Conservation (phyloP, 192 early-diverging fungal genomes). For the Coemansia sp. region DNA sequence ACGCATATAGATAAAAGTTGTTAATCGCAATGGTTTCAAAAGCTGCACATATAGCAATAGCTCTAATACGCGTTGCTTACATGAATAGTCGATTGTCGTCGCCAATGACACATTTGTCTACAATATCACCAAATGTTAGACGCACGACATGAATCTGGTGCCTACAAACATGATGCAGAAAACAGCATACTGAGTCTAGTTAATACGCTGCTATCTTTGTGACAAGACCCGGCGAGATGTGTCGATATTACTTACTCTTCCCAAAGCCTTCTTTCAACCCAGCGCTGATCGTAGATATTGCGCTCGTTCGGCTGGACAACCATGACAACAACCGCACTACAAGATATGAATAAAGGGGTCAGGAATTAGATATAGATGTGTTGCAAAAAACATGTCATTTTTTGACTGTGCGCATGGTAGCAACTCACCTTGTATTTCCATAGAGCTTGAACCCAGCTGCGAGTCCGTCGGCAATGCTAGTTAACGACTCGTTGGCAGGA, state of each 20-base stretch:
- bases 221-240: background rate
- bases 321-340: conserved; percentile 78
- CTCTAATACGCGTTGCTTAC: conserved; percentile 53
- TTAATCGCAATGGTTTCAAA: background rate
- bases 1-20: background rate
- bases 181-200: background rate
- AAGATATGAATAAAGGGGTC: background rate
- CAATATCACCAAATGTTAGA: conserved; percentile 63
- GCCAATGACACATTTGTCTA: conserved; percentile 60
- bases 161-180: conserved; percentile 7
- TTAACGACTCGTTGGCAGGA: conserved; percentile 69
- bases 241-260: conserved; percentile 39
- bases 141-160: conserved; percentile 39
- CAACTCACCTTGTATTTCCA: conserved; percentile 24
- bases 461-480: conserved; percentile 71
- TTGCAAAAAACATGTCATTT: background rate
- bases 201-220: background rate
- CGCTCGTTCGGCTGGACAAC: conserved; percentile 90
- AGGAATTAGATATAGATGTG: background rate
- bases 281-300: conserved; percentile 91
- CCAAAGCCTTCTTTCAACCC: conserved; percentile 39
- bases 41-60: background rate
- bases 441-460: conserved; percentile 64
- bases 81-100: conserved; percentile 59
- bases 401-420: background rate